A percentile compares a stretch with the other conserved stretches of the same genome.
These are phyloP conservation scores for Naganishia liquefaciens DNA, from an alignment of 1,284 basidiomycete species.

Conservation along the genomic window DNA sequence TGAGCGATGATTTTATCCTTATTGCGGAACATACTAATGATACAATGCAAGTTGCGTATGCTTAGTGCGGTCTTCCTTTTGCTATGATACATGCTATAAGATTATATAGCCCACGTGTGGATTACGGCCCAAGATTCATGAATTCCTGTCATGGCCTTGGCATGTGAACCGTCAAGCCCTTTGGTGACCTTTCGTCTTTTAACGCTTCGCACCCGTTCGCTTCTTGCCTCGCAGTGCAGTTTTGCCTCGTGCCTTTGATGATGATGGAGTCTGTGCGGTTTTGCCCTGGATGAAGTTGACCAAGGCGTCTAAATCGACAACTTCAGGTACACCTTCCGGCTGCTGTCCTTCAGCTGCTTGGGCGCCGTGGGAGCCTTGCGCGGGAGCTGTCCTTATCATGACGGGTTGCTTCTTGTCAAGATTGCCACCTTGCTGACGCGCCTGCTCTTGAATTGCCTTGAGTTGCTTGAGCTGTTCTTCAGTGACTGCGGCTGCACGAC, in stretches of 20 bases:
- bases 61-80: conserved; percentile 7
- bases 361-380: conserved; percentile 24
- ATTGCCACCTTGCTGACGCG: conserved; percentile 30
- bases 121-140: neutral
- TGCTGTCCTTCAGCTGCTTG: conserved; percentile 34
- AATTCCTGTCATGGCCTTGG: neutral
- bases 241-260: conserved; percentile 42
- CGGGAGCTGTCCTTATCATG: conserved; percentile 28
- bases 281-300: conserved; percentile 37
- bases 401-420: conserved; percentile 30
- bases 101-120: neutral
- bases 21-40: conserved; percentile 8
- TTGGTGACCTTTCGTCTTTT: neutral
- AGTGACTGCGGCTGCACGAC: conserved; percentile 41
- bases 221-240: conserved; percentile 52
- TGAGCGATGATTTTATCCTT: conserved; percentile 12
- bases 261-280: conserved; percentile 33
- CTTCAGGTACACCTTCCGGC: conserved; percentile 16
- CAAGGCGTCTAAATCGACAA: conserved; percentile 19
- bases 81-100: neutral
- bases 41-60: conserved; percentile 18
- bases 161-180: neutral
- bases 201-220: conserved; percentile 51
- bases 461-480: conserved; percentile 45
- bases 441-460: conserved; percentile 41